Evolutionary conservation across 345 rosid species (phyloP), one percentile per base, ranked within the genome.

Genomic region (Nephelium lappaceum): DNA sequence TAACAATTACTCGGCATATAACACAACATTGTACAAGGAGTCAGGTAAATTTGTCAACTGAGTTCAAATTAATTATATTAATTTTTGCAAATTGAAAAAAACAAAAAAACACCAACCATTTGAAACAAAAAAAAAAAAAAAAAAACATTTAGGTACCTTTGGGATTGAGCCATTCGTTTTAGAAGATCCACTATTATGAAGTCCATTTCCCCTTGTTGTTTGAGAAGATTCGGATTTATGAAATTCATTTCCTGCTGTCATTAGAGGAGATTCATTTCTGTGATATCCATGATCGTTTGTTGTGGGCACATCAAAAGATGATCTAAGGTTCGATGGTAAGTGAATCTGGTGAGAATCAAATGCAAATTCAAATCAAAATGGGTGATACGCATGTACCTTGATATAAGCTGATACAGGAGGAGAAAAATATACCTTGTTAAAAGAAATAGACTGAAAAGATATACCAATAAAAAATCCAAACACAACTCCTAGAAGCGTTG

Each of bases 401-500:
- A 19, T 10, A 68, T 19, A 71, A 39, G 69, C 39, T 66, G 36
- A 74, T 18, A 74, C 72, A 11, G 62, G 74, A 12, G 36, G 65
- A 74, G 39, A 71, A 71, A 57, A 80, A 21, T 76, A 49, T 82
- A 93, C 99, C 98, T 86, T 93, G 67, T 72, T 76, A 80, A 91
- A 77, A 63, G 94, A 86, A 85, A 81, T 80, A 0, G 89, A 77
- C n/a, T 93, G 93, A 84, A 93, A 88, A 5, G 98, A 88, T 73
- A 87, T 71, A 71, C 99, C 98, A 57, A 92, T 53, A 72, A 92
- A 86, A 82, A 91, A 95, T 11, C 99, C 98, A 84, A 92, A 86
- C 23, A 88, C 82, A 79, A 89, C 71, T 77, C 94, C 99, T 42
- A 92, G 18, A 57, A 92, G 83, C 39, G 90, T 84, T 5, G 91